Base-by-base conservation (phyloP, 225 moss, liverwort and hornwort genomes). In the Ulota crispa region DNA sequence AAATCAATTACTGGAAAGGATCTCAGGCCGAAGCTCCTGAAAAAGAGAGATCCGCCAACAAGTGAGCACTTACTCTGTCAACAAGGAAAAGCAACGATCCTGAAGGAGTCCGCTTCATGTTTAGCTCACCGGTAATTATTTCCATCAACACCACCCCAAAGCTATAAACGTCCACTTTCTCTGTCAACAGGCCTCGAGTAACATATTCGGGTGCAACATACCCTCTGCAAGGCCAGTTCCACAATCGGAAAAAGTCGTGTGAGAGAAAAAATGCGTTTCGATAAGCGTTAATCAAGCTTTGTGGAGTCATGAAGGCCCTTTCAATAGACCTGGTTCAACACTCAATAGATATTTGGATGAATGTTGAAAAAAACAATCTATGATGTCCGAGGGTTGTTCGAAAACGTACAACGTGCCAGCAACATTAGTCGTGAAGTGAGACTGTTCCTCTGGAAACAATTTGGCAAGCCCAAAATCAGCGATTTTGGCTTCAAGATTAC, bases 391-490 rank as follows among this genome's bases (percentile, higher is more conserved):
- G 62, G 68, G 56, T 56, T 56, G 21, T 31, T 36, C 37, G 69
- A 55, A 83, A 81, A 74, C 87, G 41, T 87, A 89, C 89, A 89
- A 72, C 3, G 89, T 89, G 80, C 87, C 87, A 53, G 87, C 89
- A 68, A 89, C 89, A 69, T 89, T 86, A 7, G 89, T 89, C 9
- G 89, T 89, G 78, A 89, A 89, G 41, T 89, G 89, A 30, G 89
- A 84, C 28, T 89, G 73, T 57, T 87, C 85, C 55, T 87, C 89
- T 18, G 89, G 89, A 79, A 89, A 89, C 65, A 94, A 87, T 86
- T 85, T 95, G 24, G 97, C 97, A 64, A 98, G 88, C 7, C 97
- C 97, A 83, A 98, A 98, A 82, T 97, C 97, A 37, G 95, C 94
- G 66, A 97, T 94, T 86, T 97, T 97, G 36, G 97, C 93, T 64